Evolutionary conservation across 768 basidiomycete species (phyloP), one percentile per base, ranked within the genome.

Genomic region (Naematelia encephala): DNA sequence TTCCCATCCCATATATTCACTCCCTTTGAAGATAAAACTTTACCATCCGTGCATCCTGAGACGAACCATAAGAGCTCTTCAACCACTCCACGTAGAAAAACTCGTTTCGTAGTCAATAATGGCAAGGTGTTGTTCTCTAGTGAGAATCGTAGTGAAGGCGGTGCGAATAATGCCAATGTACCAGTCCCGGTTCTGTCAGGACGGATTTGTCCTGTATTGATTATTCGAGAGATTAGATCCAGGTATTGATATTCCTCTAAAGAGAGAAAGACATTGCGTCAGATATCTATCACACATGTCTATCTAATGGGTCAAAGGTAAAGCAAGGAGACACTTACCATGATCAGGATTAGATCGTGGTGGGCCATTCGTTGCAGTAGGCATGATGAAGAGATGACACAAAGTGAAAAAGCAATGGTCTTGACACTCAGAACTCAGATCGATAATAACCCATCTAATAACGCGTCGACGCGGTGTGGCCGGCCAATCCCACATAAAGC

Each of bases 1-100:
- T 99, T 98, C 0, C 93, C 92, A 73, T 97, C 92, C 96, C 96
- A 99, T 68, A 99, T 98, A 76, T 89, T 89, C 61, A 98, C 84
- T 52, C 90, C 91, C 73, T 89, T 89, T 27, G 82, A 81, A 1
- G 86, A 84, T 42, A 99, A 82, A 0, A 86, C 65, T 4, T 80
- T 85, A 0, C 89, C 85, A 78, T 96, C 91, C 0, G 93, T 97
- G 5, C 81, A 82, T 1, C 94, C 93, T 34, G 81, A 80, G 14
- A 96, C 79, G 70, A 99, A 99, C 94, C 94, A 99, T 5, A 98
- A 81, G 0, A 99, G 84, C 67, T 98, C 94, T 72, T 93, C 92
- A 21, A 90, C 78, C 42, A 99, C 93, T 0, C 91, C 94, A 26
- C 89, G 86, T 23, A 89, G 78, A 73, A 96, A 98, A 2, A 91